Evolutionary conservation across 2,329 filamentous ascomycete species (phyloP), one percentile per base, ranked within the genome.

Genomic region (Bipolaris zeicola): DNA sequence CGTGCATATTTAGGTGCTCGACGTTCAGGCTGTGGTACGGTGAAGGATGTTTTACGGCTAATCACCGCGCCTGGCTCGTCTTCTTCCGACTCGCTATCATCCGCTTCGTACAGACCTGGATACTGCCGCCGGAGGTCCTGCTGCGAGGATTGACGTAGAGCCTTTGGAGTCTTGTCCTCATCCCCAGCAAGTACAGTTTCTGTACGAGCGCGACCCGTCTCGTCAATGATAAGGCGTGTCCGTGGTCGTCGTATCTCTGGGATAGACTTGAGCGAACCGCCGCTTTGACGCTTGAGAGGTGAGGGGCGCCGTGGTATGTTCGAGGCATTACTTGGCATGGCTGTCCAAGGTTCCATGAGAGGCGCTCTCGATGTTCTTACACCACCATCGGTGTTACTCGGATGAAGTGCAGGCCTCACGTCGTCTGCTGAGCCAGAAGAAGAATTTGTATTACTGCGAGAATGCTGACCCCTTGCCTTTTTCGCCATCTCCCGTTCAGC

Each of bases 371-470:
- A 61, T 50, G 64, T 72, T 24, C 72, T 66, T 37, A 73, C 69
- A 5, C 77, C 78, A 50, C 77, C 77, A 28, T 78, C 76, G 11
- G 80, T 82, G 51, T 80, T 81, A 66, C 79, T 82, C 50, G 80
- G 69, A 51, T 77, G 78, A 13, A 82, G 63, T 6, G 60, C 66
- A 46, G 77, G 73, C 34, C 66, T 67, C 14, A 61, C 48, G 24
- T 64, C 62, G 6, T 75, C 71, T 14, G 67, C 64, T 2, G 74
- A 76, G n/a, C 71, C 68, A 18, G 70, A 69, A 1, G 78, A 77
- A 2, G 76, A 77, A 10, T 69, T 69, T 4, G 77, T 78, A 36
- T 73, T 78, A 16, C 72, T 74, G 26, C 77, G 75, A 51, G 76
- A 73, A 60, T 78, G 76, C 52, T 76, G 70, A 39, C 67, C 68